These are phyloP conservation scores for Neofusicoccum sp. DNA, from an alignment of 2,329 filamentous ascomycete species.

Conservation along the genomic window DNA sequence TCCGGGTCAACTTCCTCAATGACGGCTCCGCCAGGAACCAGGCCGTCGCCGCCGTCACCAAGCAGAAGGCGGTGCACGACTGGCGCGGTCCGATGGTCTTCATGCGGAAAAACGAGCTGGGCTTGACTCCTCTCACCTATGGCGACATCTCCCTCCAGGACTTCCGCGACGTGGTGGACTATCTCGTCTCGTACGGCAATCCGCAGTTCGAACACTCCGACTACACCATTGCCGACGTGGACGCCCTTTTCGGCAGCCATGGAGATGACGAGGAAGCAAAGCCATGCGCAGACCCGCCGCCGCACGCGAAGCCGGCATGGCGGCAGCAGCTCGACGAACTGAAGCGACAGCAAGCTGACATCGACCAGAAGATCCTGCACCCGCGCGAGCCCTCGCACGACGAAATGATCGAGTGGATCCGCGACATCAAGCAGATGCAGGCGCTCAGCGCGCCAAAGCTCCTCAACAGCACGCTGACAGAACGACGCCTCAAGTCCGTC, in stretches of 20 bases:
- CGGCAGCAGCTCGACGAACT: neutral
- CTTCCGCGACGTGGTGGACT: slow-evolving; percentile 2
- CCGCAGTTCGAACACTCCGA: neutral
- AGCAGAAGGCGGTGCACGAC: neutral
- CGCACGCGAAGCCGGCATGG: neutral
- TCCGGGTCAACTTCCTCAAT: neutral
- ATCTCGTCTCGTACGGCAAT: neutral
- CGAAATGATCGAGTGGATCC: neutral
- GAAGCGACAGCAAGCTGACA: neutral
- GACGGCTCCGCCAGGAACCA: neutral
- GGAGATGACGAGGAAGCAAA: neutral
- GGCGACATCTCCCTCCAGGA: neutral
- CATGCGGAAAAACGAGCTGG: neutral
- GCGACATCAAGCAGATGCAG: neutral
- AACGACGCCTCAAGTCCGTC: neutral
- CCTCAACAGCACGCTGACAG: neutral
- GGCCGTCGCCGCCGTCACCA: neutral
- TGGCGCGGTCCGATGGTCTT: neutral
- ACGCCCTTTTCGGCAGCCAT: neutral
- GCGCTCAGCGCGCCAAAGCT: neutral
- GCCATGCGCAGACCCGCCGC: neutral
- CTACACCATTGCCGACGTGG: neutral
- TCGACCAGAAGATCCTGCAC: neutral
- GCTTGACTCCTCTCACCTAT: neutral
- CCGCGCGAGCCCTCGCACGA: neutral